Percentiles rank a stretch among this genome's conserved stretches.
These are phyloP conservation scores for Irpex sp. DNA, from an alignment of 1,284 basidiomycete species.

Conservation along the genomic window DNA sequence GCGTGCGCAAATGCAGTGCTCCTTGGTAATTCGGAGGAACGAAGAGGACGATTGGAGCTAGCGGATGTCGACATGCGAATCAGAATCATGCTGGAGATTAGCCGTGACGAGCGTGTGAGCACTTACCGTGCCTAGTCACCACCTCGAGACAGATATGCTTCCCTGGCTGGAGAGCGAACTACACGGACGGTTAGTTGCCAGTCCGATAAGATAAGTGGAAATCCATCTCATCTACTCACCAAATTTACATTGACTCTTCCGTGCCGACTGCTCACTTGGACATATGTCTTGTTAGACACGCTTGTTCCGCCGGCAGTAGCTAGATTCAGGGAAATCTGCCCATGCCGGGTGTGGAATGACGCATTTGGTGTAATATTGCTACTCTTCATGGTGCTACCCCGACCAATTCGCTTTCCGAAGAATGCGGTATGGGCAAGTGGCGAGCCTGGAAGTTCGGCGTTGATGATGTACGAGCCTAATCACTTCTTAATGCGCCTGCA, in stretches of 20 bases:
- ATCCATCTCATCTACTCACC: slow-evolving; percentile 13
- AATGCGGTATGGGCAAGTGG: slow-evolving; percentile 4
- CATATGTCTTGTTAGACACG: slow-evolving; percentile 14
- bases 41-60: slow-evolving; percentile 23
- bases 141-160: slow-evolving; percentile 26
- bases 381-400: slow-evolving; percentile 2
- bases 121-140: slow-evolving; percentile 21
- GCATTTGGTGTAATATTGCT: slow-evolving; percentile 19
- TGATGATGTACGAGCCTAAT: slow-evolving; percentile 14
- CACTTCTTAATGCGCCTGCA: neutral
- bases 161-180: slow-evolving; percentile 22
- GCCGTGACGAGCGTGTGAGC: neutral
- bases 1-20: slow-evolving; percentile 20
- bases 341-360: slow-evolving; percentile 25
- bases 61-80: neutral
- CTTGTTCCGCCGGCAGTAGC: slow-evolving; percentile 14
- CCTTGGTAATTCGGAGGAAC: slow-evolving; percentile 26
- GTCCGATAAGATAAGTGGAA: neutral
- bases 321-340: slow-evolving; percentile 21
- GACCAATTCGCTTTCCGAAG: slow-evolving; percentile 4
- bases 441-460: slow-evolving; percentile 12
- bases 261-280: slow-evolving; percentile 20
- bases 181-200: neutral
- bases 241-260: slow-evolving; percentile 24
- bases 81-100: neutral